A percentile compares a stretch with the other conserved stretches of the same genome.
Evolutionary conservation across 306 rosid species (phyloP).

Genomic region (Prunus mongolica): DNA sequence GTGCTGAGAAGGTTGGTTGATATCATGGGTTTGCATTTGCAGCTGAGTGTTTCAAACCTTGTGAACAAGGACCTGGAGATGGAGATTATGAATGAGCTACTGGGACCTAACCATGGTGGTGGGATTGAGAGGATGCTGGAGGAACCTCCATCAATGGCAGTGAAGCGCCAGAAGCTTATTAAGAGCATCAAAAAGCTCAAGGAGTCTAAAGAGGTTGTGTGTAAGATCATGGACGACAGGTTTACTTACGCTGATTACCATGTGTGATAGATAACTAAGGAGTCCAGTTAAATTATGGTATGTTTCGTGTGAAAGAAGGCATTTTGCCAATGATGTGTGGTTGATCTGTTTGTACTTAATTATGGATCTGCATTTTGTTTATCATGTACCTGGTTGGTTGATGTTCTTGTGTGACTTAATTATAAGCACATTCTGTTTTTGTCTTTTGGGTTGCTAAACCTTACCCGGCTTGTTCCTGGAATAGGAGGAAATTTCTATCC

Average conservation of each 20-base stretch:
- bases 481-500: too few relatives aligned
- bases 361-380: too few relatives aligned
- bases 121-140: constrained; percentile 7
- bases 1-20: neutral
- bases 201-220: neutral
- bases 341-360: too few relatives aligned
- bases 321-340: too few relatives aligned
- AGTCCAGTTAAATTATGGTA: too few relatives aligned
- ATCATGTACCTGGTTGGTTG: too few relatives aligned
- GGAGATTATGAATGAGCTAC: neutral
- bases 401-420: too few relatives aligned
- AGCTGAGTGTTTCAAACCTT: neutral
- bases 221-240: too few relatives aligned
- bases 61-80: neutral
- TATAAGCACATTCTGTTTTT: neutral
- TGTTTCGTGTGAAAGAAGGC: too few relatives aligned
- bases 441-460: too few relatives aligned
- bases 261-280: too few relatives aligned
- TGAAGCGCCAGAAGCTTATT: neutral
- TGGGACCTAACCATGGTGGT: neutral
- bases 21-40: neutral
- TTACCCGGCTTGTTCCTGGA: neutral
- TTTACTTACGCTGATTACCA: too few relatives aligned
- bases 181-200: constrained; percentile 6
- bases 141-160: neutral